Evolutionary conservation across 305 asterid species (phyloP), one percentile per base, ranked within the genome.

Genomic region (Fraxinus dipetala): DNA sequence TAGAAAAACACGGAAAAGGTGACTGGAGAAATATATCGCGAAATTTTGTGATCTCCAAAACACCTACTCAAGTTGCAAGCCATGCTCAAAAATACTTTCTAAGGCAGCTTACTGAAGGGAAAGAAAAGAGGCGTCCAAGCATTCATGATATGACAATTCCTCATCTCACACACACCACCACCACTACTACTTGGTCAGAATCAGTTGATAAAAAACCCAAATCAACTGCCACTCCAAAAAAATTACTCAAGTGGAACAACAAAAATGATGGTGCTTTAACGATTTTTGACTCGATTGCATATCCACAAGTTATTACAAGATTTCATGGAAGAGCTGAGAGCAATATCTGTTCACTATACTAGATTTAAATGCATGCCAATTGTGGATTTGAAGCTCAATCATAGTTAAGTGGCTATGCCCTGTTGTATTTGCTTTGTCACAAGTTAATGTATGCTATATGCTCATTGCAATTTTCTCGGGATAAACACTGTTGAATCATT

Each of bases 51-150:
- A 82, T 87, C 38, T 76, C 97, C 10, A 92, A 92, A 84, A 95
- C 93, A n/a, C 98, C 98, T 30, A 92, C 98, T 0, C 98, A 94
- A 86, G 97, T 94, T 6, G 98, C 98, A 0, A 94, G 98, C 85
- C 98, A 94, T 81, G 98, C 98, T 61, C 98, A 95, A 83, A 95
- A 95, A 81, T 95, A 93, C 85, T 95, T 87, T 20, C 88, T 89
- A 7, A 87, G 98, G 83, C 97, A 93, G 67, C 86, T 88, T 59
- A 87, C 96, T 16, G 94, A 91, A 1, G 92, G 94, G 54, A 94
- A 93, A 80, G 98, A 95, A 84, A 93, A 91, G 89, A 86, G 94
- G 81, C 77, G 98, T 70, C 98, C 98, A 7, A 93, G 98, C 91
- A 95, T 95, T 74, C 98, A 95, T 79, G 98, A 95, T 86, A 93